Evolutionary conservation across 1,284 basidiomycete genomes (phyloP), one percentile per base, ranked within the genome.

Genomic region (Trametes pubescens): DNA sequence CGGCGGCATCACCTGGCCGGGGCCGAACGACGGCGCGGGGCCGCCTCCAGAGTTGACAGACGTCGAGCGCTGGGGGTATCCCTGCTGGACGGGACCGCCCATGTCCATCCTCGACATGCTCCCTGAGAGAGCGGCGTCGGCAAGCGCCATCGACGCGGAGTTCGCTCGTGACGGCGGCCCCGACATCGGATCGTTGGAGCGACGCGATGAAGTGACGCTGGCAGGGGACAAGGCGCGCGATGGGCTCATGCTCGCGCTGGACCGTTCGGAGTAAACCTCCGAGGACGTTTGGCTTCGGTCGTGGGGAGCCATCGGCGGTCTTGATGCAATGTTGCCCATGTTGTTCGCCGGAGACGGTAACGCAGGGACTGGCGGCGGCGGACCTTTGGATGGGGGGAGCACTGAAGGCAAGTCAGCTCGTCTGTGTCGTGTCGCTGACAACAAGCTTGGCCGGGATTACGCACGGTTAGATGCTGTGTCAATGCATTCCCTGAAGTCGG

Each of bases 401-500:
- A 88, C 88, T 90, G 67, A 4, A 63, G n/a, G 24, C 34, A 44
- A n/a, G 44, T 61, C 34, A 64, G 46, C 62, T 47, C 34, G 53
- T 35, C 35, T 22, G 34, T 38, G 40, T 10, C n/a, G n/a, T 14
- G 69, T 61, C 59, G 37, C n/a, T 44, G 37, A 51, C 16, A 4
- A 29, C n/a, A 48, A 26, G 44, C 5, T 13, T 13, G 13, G 14
- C 48, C 2, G 48, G 49, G n/a, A 29, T n/a, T 59, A 81, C 89
- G 78, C 73, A 95, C 94, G 77, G 48, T 84, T 84, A 38, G 83
- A 79, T 35, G 94, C 93, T 75, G 95, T 94, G 29, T 92, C 89
- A 65, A 94, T 92, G 72, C 94, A 96, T 37, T 95, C 94, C 49
- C 81, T 82, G 75, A 99, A 87, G 71, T 94, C 92, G n/a, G 81